A percentile compares a stretch with the other conserved stretches of the same genome.
Evolutionary conservation across 768 basidiomycete genomes (phyloP).

Genomic region (Lentinula guzmanii): DNA sequence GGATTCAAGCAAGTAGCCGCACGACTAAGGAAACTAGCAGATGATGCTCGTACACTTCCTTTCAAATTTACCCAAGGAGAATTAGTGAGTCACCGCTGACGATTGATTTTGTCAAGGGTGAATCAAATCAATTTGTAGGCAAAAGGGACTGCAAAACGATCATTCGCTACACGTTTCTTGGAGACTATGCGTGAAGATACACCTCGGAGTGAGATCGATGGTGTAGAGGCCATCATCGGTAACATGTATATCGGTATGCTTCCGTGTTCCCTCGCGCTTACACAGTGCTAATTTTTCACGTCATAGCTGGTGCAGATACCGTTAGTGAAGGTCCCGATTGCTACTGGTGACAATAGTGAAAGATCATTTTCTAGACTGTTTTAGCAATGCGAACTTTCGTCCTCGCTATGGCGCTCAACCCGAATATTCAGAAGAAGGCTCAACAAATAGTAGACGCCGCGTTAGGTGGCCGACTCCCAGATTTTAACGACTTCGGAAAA

Average conservation of each 20-base stretch:
- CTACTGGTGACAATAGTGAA: neutral
- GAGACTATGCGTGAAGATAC: neutral
- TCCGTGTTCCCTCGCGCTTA: neutral
- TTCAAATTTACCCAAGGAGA: constrained; percentile 28
- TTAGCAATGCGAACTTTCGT: constrained; percentile 9
- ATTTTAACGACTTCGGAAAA: constrained; percentile 13
- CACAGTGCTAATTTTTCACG: neutral
- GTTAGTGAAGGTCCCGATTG: neutral
- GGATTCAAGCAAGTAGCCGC: constrained; percentile 28
- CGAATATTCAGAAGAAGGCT: constrained; percentile 17
- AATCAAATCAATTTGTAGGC: neutral
- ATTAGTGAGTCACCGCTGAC: constrained; percentile 16
- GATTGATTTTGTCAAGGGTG: neutral
- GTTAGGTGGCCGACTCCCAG: constrained; percentile 20
- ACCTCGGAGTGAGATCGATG: neutral
- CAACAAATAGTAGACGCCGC: constrained; percentile 20
- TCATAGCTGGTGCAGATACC: constrained; percentile 10
- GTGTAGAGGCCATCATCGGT: neutral
- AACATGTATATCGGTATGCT: constrained; percentile 5
- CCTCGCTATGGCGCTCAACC: constrained; percentile 20
- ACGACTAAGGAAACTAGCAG: constrained; percentile 20
- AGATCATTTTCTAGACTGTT: constrained; percentile 5
- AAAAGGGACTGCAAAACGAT: constrained; percentile 3
- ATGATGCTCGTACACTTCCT: constrained; percentile 21
- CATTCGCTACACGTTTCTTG: constrained; percentile 3